Percentiles rank a stretch among this genome's conserved stretches.
Conservation (phyloP, 1,139 yeast genomes). For the Diutina sp. region DNA sequence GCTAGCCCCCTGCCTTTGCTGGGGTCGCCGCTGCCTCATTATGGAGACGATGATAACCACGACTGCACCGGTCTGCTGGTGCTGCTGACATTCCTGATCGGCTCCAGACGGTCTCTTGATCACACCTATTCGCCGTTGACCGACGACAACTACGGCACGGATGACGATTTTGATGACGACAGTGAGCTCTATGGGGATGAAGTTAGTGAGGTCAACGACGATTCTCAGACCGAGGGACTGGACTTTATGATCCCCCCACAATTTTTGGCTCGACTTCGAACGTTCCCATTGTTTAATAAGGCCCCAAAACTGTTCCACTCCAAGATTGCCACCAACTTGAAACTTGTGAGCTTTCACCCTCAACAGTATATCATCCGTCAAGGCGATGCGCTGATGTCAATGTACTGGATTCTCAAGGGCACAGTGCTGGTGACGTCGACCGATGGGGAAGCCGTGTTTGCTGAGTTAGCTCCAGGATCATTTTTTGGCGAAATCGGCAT, state of each 20-base stretch:
- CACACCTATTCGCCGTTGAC: background rate
- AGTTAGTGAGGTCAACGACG: background rate
- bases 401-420: conserved; percentile 74
- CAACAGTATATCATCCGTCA: conserved; percentile 56
- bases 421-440: conserved; percentile 60
- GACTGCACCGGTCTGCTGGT: background rate
- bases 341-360: conserved; percentile 48
- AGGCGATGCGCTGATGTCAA: conserved; percentile 65
- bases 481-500: conserved; percentile 76
- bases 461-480: conserved; percentile 55
- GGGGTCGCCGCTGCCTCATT: background rate
- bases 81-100: background rate
- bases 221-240: background rate
- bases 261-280: conserved; percentile 23
- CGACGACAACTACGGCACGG: background rate
- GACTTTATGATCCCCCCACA: background rate
- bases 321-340: conserved; percentile 45
- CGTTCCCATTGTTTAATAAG: conserved; percentile 47
- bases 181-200: background rate
- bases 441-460: conserved; percentile 64
- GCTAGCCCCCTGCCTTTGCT: background rate
- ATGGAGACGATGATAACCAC: background rate
- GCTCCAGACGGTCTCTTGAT: background rate
- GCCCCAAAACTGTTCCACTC: conserved; percentile 56
- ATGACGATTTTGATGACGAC: background rate